These are phyloP conservation scores for Ascochyta rabiei DNA, from an alignment of 2,329 filamentous ascomycete species.

Conservation along the genomic window DNA sequence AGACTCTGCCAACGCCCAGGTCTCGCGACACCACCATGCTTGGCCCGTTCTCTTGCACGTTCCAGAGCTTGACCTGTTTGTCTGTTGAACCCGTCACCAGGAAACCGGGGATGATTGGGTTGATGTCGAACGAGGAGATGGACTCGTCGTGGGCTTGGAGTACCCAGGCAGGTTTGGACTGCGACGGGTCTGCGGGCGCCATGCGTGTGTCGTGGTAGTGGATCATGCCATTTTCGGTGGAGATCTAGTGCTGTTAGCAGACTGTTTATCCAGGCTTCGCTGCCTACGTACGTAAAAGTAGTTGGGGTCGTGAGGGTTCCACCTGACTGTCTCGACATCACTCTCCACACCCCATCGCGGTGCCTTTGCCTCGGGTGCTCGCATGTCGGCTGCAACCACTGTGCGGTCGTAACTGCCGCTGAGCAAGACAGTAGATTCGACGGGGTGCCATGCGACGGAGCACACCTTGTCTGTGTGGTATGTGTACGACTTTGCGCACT, in stretches of 20 bases:
- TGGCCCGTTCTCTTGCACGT: slow-evolving; percentile 78
- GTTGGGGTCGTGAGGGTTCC: slow-evolving; percentile 92
- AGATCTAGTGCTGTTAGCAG: slow-evolving; percentile 51
- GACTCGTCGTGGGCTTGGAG: slow-evolving; percentile 94
- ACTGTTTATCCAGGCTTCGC: neutral
- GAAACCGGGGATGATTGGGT: slow-evolving; percentile 86
- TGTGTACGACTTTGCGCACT: slow-evolving; percentile 92
- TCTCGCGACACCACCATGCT: slow-evolving; percentile 91
- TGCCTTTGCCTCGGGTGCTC: slow-evolving; percentile 80
- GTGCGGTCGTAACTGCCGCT: slow-evolving; percentile 96
- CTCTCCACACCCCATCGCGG: slow-evolving; percentile 93
- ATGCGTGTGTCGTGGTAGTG: slow-evolving; percentile 90
- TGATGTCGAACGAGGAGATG: slow-evolving; percentile 91
- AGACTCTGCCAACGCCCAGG: slow-evolving; percentile 92
- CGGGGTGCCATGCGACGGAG: slow-evolving; percentile 90
- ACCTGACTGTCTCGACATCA: slow-evolving; percentile 89
- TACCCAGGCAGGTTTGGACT: slow-evolving; percentile 88
- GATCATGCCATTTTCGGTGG: slow-evolving; percentile 88
- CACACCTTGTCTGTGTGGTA: slow-evolving; percentile 99
- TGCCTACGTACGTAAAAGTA: slow-evolving; percentile 76
- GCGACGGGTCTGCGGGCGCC: slow-evolving; percentile 72
- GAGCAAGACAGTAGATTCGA: slow-evolving; percentile 84
- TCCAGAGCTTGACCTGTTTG: slow-evolving; percentile 97
- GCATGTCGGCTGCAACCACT: slow-evolving; percentile 94
- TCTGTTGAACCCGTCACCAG: slow-evolving; percentile 93